Conservation (phyloP, 208 protist genomes). For the Balamuthia mandrillaris region DNA sequence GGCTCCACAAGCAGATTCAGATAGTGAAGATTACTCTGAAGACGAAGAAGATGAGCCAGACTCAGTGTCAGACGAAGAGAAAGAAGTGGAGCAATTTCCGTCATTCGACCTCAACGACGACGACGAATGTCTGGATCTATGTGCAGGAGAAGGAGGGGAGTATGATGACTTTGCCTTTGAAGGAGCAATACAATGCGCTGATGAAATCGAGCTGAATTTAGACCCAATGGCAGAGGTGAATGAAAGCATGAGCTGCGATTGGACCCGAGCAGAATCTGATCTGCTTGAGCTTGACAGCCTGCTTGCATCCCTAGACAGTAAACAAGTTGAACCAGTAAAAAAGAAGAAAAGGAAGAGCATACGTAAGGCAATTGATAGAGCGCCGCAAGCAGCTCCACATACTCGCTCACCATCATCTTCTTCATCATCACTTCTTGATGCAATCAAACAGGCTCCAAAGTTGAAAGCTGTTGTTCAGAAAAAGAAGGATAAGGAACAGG, state of each 20-base stretch:
- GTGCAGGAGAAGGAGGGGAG: neutral
- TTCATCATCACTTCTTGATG: no score
- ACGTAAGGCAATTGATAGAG: no score
- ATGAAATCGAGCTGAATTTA: neutral
- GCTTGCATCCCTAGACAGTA: no score
- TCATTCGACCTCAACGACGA: neutral
- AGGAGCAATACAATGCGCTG: neutral
- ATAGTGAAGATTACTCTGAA: no score
- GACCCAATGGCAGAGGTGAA: slow-evolving; percentile 85
- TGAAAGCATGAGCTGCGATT: slow-evolving; percentile 80
- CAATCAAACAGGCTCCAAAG: neutral
- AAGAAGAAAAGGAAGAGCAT: no score
- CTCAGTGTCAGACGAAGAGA: neutral
- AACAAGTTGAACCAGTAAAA: no score
- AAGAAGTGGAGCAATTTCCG: neutral
- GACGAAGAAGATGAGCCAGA: no score
- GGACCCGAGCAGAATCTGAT: neutral
- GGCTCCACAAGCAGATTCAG: no score
- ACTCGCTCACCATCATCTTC: no score
- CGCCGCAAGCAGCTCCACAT: no score
- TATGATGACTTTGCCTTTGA: neutral
- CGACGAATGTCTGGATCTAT: neutral
- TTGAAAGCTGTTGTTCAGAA: neutral
- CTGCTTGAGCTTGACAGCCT: no score
- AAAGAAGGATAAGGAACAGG: neutral